Percentiles rank a stretch among this genome's conserved stretches.
Conservation (phyloP, 257 asterid genomes). For the Marsdenia floribunda region DNA sequence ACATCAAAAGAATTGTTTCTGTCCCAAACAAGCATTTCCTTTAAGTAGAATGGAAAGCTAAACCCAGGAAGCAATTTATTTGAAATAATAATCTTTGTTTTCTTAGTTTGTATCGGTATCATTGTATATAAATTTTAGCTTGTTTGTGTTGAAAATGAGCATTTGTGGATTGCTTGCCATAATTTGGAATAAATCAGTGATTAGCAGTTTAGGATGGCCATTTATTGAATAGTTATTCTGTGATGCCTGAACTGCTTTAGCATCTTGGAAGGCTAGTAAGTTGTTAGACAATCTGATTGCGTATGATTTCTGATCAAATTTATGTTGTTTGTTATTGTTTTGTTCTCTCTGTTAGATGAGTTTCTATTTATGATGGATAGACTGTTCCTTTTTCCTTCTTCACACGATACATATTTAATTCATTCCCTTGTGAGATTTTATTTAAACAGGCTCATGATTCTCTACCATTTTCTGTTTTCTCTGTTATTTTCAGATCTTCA, state of each 20-base stretch:
- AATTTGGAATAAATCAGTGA: background rate
- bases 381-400: background rate
- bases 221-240: too few relatives aligned
- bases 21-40: too few relatives aligned
- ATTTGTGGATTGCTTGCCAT: too few relatives aligned
- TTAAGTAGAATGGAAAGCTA: too few relatives aligned
- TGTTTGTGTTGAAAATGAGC: background rate
- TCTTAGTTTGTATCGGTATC: background rate
- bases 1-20: too few relatives aligned
- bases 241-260: too few relatives aligned
- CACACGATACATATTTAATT: background rate
- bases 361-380: background rate
- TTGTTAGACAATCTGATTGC: background rate
- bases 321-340: background rate
- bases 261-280: background rate
- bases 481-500: conserved; percentile 45
- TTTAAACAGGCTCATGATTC: background rate
- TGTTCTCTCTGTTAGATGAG: background rate
- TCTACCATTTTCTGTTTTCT: background rate
- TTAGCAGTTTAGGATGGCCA: background rate
- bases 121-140: background rate
- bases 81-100: background rate
- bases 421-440: background rate
- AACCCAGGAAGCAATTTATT: background rate
- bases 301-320: background rate